phyloP scores from a whole-genome alignment of 805 yeast genomes.

The Groenewaldozyma tartarivorans region DNA sequence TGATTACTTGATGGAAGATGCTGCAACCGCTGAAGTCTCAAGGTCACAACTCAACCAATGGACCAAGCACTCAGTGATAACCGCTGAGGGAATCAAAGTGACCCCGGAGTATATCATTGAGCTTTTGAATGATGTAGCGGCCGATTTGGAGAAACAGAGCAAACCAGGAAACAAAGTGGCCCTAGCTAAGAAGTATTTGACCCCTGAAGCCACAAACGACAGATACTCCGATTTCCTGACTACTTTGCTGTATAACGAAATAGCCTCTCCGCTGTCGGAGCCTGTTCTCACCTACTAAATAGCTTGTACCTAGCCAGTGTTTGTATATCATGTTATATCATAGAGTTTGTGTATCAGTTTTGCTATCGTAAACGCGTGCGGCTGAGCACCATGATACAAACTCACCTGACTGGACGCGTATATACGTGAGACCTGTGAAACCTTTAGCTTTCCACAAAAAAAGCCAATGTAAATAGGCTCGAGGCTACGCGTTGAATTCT shows the following conservation, averaged over 20 bases:
- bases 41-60: conserved; percentile 64
- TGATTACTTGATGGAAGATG: conserved; percentile 66
- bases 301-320: no score
- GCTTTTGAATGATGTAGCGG: conserved; percentile 46
- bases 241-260: conserved; percentile 48
- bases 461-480: no score
- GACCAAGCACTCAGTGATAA: conserved; percentile 49
- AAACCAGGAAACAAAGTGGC: conserved; percentile 39
- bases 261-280: conserved; percentile 19
- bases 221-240: conserved; percentile 55
- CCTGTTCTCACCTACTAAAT: no score
- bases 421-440: no score
- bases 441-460: no score
- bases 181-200: conserved; percentile 46
- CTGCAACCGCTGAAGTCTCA: conserved; percentile 67
- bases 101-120: conserved; percentile 39
- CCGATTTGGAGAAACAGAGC: conserved; percentile 36
- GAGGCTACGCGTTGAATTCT: no score
- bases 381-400: no score
- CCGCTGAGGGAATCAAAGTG: conserved; percentile 39
- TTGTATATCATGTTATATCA: no score
- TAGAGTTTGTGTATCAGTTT: no score
- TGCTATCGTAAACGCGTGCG: no score
- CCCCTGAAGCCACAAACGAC: conserved; percentile 51
- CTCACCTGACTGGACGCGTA: no score